Conservation (phyloP, 1,139 yeast species). For the Debaryomyces coudertii region DNA sequence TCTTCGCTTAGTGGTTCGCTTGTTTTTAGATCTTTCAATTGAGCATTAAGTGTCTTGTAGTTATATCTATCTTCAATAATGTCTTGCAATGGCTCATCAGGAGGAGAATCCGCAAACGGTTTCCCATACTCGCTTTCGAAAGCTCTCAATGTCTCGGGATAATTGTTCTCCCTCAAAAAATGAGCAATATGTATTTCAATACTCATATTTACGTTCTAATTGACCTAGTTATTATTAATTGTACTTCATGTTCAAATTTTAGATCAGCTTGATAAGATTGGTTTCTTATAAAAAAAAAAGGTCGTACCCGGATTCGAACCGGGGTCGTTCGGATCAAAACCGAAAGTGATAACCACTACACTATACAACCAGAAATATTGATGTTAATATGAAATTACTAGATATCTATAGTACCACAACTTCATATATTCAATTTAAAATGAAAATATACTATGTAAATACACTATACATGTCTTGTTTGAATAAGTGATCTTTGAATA, state of each 20-base stretch:
- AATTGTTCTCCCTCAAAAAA: conserved; percentile 52
- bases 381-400: neutral
- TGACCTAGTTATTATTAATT: neutral
- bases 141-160: conserved; percentile 44
- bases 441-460: no score
- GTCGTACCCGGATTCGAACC: conserved; percentile 97
- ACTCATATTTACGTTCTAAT: neutral
- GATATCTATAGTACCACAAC: neutral
- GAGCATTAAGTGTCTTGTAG: conserved; percentile 29
- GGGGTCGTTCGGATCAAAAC: conserved; percentile 83
- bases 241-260: neutral
- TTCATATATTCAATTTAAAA: neutral
- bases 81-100: conserved; percentile 50
- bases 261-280: neutral
- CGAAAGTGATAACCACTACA: conserved; percentile 54
- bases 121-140: conserved; percentile 53
- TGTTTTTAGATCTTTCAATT: conserved; percentile 16
- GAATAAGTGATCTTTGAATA: no score
- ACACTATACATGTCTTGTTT: no score
- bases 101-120: conserved; percentile 27
- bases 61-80: conserved; percentile 55
- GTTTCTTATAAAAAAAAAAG: conserved; percentile 43
- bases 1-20: conserved; percentile 20
- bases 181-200: conserved; percentile 44
- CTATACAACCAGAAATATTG: conserved; percentile 28